Percentiles rank a stretch among this genome's conserved stretches.
Evolutionary conservation across 805 yeast species (phyloP).

Genomic region (Debaryomyces castellii): DNA sequence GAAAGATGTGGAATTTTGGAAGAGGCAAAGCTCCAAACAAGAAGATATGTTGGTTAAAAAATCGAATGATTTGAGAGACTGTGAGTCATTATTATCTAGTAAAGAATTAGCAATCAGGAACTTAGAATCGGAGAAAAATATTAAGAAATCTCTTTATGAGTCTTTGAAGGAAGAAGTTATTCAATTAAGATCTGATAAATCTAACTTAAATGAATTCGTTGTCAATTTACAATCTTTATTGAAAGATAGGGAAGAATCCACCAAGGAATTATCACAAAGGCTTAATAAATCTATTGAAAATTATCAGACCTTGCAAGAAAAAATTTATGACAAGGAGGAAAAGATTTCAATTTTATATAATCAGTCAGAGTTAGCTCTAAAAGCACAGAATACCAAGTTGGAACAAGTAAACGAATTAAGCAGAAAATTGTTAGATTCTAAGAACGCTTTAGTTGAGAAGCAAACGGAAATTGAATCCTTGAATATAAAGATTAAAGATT

Average conservation of each 20-base stretch:
- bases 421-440: slow-evolving; percentile 41
- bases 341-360: slow-evolving; percentile 50
- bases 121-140: slow-evolving; percentile 53
- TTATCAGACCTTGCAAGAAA: slow-evolving; percentile 44
- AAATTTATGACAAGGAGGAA: slow-evolving; percentile 54
- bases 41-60: slow-evolving; percentile 30
- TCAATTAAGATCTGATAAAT: slow-evolving; percentile 56
- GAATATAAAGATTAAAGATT: slow-evolving; percentile 29
- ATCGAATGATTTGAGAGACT: slow-evolving; percentile 53
- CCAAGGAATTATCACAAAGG: slow-evolving; percentile 49
- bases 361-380: slow-evolving; percentile 56
- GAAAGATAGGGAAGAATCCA: slow-evolving; percentile 57
- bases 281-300: slow-evolving; percentile 49
- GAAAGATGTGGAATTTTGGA: slow-evolving; percentile 38
- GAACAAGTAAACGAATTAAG: slow-evolving; percentile 59
- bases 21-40: slow-evolving; percentile 39
- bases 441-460: slow-evolving; percentile 43
- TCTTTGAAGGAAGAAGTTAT: slow-evolving; percentile 53
- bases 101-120: slow-evolving; percentile 46
- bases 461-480: slow-evolving; percentile 38
- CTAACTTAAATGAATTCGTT: slow-evolving; percentile 55
- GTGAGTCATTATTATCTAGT: slow-evolving; percentile 46
- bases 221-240: slow-evolving; percentile 60
- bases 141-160: slow-evolving; percentile 48
- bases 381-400: slow-evolving; percentile 50